Evolutionary conservation across 371 early-diverging fungal species (phyloP).

Genomic region (Mortierella sp.): DNA sequence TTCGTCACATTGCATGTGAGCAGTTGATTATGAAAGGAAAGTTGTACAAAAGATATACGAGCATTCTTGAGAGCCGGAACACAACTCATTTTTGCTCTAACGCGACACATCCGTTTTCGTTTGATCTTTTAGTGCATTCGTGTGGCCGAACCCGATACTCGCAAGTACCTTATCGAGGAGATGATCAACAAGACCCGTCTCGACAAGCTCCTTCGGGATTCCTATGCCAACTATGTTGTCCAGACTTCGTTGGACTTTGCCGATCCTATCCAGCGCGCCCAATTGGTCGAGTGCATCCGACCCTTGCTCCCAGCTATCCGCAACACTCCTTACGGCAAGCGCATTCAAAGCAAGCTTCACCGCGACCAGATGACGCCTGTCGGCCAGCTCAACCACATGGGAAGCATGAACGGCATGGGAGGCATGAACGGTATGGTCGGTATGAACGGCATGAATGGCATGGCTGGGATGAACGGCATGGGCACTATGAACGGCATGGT

Average conservation of each 20-base stretch:
- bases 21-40: background rate
- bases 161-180: conserved; percentile 79
- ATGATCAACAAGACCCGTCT: conserved; percentile 75
- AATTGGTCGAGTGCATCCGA: conserved; percentile 83
- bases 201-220: conserved; percentile 86
- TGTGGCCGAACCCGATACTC: conserved; percentile 77
- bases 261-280: conserved; percentile 79
- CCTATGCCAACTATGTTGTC: conserved; percentile 93
- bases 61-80: background rate
- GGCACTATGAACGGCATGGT: conserved; percentile 27
- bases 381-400: conserved; percentile 21
- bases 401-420: conserved; percentile 30
- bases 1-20: background rate
- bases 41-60: background rate
- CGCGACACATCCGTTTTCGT: background rate
- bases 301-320: conserved; percentile 85
- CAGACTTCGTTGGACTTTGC: conserved; percentile 93
- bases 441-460: conserved; percentile 31
- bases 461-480: conserved; percentile 30
- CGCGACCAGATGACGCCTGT: conserved; percentile 62
- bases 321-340: conserved; percentile 91
- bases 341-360: conserved; percentile 85
- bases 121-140: conserved; percentile 76
- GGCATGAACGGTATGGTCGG: conserved; percentile 30
- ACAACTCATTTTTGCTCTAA: background rate